phyloP scores from a whole-genome alignment of 192 early-diverging fungal genomes.

The Coemansia sp. region DNA sequence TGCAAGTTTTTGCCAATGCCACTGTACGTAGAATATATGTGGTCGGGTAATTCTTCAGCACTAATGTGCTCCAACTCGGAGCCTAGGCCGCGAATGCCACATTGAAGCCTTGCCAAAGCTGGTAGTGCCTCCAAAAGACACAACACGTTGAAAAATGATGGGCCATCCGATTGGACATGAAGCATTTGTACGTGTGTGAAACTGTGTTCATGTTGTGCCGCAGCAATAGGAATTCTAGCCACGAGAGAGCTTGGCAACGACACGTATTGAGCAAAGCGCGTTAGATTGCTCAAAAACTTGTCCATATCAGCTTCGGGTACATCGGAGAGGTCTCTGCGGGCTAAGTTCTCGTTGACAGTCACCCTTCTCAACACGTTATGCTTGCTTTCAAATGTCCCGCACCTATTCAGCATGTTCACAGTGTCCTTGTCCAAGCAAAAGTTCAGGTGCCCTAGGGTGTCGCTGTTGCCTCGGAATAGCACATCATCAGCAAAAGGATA shows the following conservation, averaged over 20 bases:
- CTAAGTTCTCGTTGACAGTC: neutral
- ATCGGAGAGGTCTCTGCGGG: neutral
- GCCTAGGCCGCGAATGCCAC: neutral
- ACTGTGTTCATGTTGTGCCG: neutral
- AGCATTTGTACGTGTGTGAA: neutral
- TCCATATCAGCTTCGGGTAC: neutral
- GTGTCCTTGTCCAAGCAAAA: neutral
- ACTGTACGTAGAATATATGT: neutral
- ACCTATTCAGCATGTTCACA: no score
- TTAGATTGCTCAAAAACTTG: neutral
- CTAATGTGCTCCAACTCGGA: neutral
- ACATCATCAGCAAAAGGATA: slow-evolving; percentile 11
- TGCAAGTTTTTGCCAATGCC: neutral
- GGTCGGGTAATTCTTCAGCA: neutral
- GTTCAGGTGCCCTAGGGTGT: neutral
- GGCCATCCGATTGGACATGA: neutral
- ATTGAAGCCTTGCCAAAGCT: neutral
- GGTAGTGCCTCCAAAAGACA: neutral
- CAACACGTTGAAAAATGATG: neutral
- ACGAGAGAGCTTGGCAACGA: no score
- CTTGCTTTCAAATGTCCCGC: neutral
- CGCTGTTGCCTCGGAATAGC: slow-evolving; percentile 7
- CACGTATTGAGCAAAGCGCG: no score
- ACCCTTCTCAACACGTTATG: neutral
- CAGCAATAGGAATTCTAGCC: neutral